Evolutionary conservation across 352 stramenopile species (phyloP), one percentile per base, ranked within the genome.

Genomic region (Pythium periplocum): DNA sequence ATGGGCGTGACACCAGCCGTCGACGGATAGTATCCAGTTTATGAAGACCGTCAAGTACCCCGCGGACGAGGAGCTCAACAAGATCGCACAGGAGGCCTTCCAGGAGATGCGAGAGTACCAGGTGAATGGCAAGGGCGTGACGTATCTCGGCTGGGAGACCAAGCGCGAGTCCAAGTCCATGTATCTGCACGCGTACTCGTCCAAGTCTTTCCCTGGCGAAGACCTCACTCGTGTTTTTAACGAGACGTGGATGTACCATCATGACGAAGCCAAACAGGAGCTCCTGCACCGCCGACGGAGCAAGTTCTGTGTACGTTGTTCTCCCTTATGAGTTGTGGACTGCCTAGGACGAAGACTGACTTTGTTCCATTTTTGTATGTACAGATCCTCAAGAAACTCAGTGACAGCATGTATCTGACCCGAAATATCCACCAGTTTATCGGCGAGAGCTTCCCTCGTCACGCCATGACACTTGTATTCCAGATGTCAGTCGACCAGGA

Each of bases 401-500:
- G 82, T 54, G 79, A 93, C 51, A 87, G 86, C 63, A 90, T 90
- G 78, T 87, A 86, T 58, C 57, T 93, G 48, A 93, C 80, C 30
- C 77, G 82, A 55, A 89, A 93, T 51, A 93, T 93, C 61, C 82
- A 93, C 64, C 82, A 93, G 59, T 93, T 93, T 64, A 88, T 90
- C 49, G 82, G 82, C 39, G 82, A 93, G 63, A 90, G 79, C 66
- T 93, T 93, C 54, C 80, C 82, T 41, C 79, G 82, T 47, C 82
- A 93, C 57, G 78, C 82, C 5, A 90, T 93, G 76, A 87, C 75
- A 33, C 71, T 93, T 8, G 76, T 93, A 56, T 89, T 75, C 34
- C 79, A 82, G 49, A 81, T 93, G 61, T 90, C 75, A 36, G 86
- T 93, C 61, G 82, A 93, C 58, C 76, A 84, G 52, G 71, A 93